Evolutionary conservation across 2,329 filamentous ascomycete species (phyloP), one percentile per base, ranked within the genome.

Genomic region (Penicillium nordicum): DNA sequence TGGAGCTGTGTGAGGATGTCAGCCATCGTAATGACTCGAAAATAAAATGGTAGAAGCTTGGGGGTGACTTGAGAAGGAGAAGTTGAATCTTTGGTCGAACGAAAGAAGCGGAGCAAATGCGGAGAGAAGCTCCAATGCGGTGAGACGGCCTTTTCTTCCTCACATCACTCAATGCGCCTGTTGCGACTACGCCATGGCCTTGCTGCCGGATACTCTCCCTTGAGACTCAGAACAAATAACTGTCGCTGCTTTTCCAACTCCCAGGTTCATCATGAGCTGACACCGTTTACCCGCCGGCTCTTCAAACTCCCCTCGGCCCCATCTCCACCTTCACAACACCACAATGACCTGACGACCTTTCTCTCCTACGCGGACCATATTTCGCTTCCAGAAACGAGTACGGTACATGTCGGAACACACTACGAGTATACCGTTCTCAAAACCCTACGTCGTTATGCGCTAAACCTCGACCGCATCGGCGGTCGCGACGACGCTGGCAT

Each of bases 1-100:
- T 80, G 78, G 37, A 80, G 73, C 57, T 80, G 78, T 18, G 78
- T 80, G 37, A 80, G 67, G 32, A 78, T 77, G 64, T 80, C 78
- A 21, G 76, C 76, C 76, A 79, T 76, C 21, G 14, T 59, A 37
- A 23, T 40, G 48, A 48, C 16, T 47, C 46, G 42, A 44, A 25
- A 7, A 18, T 10, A 27, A 18, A 44, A 49, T 18, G 6, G 18
- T 14, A 25, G 3, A 44, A 11, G 46, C 38, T 25, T 45, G 18
- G 18, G 23, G 32, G 25, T 41, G 9, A 16, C 37, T n/a, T 30
- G 38, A 44, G 23, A 29, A 48, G 53, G 41, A 14, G 41, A 37
- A 50, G 32, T 41, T 34, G 11, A 44, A 21, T 32, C 25, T 21
- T 4, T 48, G 36, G 40, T 29, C n/a, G 34, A 51, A 43, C 47